Base-by-base conservation (phyloP, 768 basidiomycete species). In the Lyophyllum shimeji region DNA sequence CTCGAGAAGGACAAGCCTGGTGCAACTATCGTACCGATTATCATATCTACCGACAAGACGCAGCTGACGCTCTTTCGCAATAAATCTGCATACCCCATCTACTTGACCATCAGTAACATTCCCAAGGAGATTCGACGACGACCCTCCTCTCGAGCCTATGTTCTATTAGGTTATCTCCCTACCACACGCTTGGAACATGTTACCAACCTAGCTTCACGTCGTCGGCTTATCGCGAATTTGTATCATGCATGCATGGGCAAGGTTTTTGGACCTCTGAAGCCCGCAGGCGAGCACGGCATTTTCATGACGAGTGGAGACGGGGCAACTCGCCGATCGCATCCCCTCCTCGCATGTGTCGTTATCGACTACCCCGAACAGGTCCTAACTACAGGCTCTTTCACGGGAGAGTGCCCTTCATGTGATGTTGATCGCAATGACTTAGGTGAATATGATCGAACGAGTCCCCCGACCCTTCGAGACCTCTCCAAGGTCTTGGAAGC, bases 71-170 rank as follows among this genome's bases (percentile, higher is more conserved):
- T 63, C 1, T 76, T 80, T 50, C 58, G 72, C 2, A 71, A 76
- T 53, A 77, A 80, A 56, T 53, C 59, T n/a, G 74, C 75, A 12
- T 80, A 76, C 58, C 80, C 79, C 0, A 69, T 82, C 0, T 82
- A 82, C 57, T 47, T 81, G 9, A 77, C 80, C 0, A 72, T 81
- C 49, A 78, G 78, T 0, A 80, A 81, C 52, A 65, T 82, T 9
- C 66, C 70, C 0, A 80, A 79, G 51, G 60, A 69, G 0, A 68
- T 77, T 12, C 68, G 69, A 0, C 65, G 72, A 0, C 66, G 76
- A 47, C 74, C 75, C 0, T 72, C 69, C 15, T 46, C 47, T 2
- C 68, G 62, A 11, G 75, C 69, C 0, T 60, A 66, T 9, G 62
- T 79, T 1, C 66, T 80, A 0, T n/a, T 82, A 0, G 78, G 63